Conservation (phyloP, 495 filamentous ascomycete genomes). For the Tuber microsphaerosporum region DNA sequence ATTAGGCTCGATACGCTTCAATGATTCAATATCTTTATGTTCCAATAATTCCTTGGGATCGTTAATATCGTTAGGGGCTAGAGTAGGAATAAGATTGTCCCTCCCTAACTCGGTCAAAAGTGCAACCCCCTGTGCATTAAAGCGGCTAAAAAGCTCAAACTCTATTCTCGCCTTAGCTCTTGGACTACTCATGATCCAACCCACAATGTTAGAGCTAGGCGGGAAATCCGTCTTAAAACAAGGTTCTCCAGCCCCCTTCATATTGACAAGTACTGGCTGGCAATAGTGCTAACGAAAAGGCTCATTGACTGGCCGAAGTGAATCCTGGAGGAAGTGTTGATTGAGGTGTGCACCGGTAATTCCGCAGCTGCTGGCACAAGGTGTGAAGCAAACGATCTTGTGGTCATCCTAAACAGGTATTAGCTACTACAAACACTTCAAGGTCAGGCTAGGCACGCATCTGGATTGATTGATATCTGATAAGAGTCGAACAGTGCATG, state of each 20-base stretch:
- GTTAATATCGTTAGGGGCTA: too few species aligned
- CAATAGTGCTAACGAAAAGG: conserved; percentile 14
- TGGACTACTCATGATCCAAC: conserved; percentile 41
- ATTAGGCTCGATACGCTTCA: background rate
- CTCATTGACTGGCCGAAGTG: conserved; percentile 42
- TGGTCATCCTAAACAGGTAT: conserved; percentile 28
- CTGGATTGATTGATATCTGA: conserved; percentile 30
- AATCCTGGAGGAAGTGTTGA: conserved; percentile 42
- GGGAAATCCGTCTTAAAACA: conserved; percentile 42
- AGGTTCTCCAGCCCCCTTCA: conserved; percentile 16
- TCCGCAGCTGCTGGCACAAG: conserved; percentile 22
- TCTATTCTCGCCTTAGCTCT: conserved; percentile 42
- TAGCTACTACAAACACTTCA: background rate
- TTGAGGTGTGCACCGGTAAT: conserved; percentile 44
- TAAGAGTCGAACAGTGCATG: conserved; percentile 42
- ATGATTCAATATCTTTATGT: background rate
- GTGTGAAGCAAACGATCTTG: conserved; percentile 43
- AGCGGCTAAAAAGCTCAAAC: conserved; percentile 34
- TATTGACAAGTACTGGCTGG: conserved; percentile 22
- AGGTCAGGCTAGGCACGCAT: background rate
- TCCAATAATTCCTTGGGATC: background rate
- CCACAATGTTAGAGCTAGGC: conserved; percentile 43
- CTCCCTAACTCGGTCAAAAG: too few species aligned
- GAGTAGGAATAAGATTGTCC: too few species aligned
- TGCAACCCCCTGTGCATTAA: background rate